Percentiles rank a stretch among this genome's conserved stretches.
Conservation (phyloP, 257 asterid genomes). For the Solanum clarkiae region DNA sequence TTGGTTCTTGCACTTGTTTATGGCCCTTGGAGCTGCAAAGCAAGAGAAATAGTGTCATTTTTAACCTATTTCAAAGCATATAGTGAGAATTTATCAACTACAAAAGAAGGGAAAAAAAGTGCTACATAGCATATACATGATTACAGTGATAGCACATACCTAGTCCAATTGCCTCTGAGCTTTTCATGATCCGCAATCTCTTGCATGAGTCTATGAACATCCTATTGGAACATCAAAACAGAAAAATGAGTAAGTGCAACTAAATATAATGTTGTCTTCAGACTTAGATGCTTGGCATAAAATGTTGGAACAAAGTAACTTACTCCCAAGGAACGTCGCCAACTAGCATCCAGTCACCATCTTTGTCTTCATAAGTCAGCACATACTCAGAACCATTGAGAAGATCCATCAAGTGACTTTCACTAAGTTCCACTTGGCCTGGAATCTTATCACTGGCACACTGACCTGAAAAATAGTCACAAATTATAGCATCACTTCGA, state of each 20-base stretch:
- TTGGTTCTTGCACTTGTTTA: conserved; percentile 49
- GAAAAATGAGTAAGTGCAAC: background rate
- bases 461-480: conserved; percentile 33
- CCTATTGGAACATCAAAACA: conserved; percentile 22
- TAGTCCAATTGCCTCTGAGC: conserved; percentile 79
- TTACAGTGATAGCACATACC: conserved; percentile 23
- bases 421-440: conserved; percentile 38
- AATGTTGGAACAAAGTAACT: conserved; percentile 2
- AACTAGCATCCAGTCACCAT: conserved; percentile 89
- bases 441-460: conserved; percentile 31
- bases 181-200: conserved; percentile 81
- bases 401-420: conserved; percentile 49
- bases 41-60: background rate
- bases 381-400: conserved; percentile 57
- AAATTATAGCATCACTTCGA: background rate
- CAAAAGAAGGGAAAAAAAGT: background rate
- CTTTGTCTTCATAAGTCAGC: conserved; percentile 70
- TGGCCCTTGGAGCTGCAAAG: conserved; percentile 65
- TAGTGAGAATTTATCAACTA: background rate
- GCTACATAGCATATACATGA: background rate
- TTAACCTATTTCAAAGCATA: background rate
- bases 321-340: conserved; percentile 95
- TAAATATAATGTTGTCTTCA: background rate
- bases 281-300: background rate
- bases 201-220: conserved; percentile 79